Conservation (phyloP, 305 asterid genomes). For the Ilex paraguariensis region DNA sequence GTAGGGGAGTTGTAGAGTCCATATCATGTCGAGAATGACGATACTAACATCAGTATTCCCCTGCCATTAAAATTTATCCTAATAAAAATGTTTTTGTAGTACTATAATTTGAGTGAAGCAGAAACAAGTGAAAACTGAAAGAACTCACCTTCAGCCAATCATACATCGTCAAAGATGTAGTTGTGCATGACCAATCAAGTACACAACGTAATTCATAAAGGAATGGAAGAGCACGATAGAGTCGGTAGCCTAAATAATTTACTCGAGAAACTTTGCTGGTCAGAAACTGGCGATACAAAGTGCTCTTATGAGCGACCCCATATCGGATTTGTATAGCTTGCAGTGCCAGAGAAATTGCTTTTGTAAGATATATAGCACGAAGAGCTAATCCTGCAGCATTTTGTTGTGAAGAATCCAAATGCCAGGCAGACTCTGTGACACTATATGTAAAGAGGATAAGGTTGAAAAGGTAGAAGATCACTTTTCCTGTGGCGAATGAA, state of each 20-base stretch:
- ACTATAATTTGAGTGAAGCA: too few species aligned
- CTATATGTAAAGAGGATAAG: conserved; percentile 73
- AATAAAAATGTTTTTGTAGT: too few species aligned
- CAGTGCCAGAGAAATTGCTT: conserved; percentile 77
- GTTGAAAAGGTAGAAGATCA: conserved; percentile 85
- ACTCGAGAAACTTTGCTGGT: conserved; percentile 87
- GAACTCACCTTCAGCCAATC: conserved; percentile 94
- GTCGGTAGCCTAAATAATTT: conserved; percentile 83
- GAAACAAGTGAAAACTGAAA: background rate
- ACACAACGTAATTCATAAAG: conserved; percentile 91
- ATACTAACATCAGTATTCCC: too few species aligned
- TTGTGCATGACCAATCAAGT: conserved; percentile 99
- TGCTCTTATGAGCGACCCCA: conserved; percentile 92
- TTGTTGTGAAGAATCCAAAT: conserved; percentile 71
- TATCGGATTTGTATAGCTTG: conserved; percentile 93
- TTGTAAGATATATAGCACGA: conserved; percentile 88
- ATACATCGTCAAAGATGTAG: conserved; percentile 93
- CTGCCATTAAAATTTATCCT: too few species aligned
- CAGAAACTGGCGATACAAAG: conserved; percentile 90
- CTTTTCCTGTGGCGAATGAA: conserved; percentile 88
- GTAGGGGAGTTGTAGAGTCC: too few species aligned
- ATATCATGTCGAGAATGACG: too few species aligned
- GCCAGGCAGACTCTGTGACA: conserved; percentile 89
- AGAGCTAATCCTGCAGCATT: conserved; percentile 85
- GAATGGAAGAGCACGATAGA: conserved; percentile 96